These are phyloP conservation scores for Paraphaeosphaeria sporulosa DNA, from an alignment of 2,329 filamentous ascomycete genomes.

Conservation along the genomic window DNA sequence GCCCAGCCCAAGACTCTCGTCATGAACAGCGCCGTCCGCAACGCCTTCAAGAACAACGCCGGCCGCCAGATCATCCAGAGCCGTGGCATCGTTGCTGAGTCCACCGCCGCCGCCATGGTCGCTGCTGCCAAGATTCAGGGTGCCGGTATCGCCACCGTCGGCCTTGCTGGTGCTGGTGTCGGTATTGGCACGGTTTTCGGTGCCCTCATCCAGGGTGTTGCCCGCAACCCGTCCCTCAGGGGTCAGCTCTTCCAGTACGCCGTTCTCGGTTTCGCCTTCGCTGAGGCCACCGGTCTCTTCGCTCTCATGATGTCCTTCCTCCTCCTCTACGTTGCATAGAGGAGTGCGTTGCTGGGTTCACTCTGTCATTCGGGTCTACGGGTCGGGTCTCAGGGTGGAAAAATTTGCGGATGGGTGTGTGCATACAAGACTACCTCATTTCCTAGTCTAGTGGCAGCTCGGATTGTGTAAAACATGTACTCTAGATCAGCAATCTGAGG, in stretches of 20 bases:
- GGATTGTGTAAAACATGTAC: constrained; percentile 55
- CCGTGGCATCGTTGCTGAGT: constrained; percentile 53
- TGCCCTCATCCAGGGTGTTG: constrained; percentile 85
- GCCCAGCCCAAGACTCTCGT: constrained; percentile 49
- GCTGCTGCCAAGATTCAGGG: constrained; percentile 53
- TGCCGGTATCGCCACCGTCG: constrained; percentile 74
- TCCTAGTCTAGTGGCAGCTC: constrained; percentile 50
- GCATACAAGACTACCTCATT: constrained; percentile 49
- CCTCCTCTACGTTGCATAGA: constrained; percentile 53
- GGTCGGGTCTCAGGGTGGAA: constrained; percentile 47
- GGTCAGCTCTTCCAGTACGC: constrained; percentile 96
- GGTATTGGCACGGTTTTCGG: constrained; percentile 96
- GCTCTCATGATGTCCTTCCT: constrained; percentile 60
- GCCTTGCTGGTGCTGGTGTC: constrained; percentile 91
- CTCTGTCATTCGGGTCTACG: constrained; percentile 43
- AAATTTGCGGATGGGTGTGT: constrained; percentile 50
- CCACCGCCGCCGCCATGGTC: constrained; percentile 52
- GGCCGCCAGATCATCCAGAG: constrained; percentile 51
- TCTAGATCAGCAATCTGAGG: constrained; percentile 53
- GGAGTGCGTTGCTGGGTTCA: constrained; percentile 44
- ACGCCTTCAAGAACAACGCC: constrained; percentile 51
- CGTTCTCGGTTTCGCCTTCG: constrained; percentile 95
- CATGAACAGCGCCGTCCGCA: constrained; percentile 46
- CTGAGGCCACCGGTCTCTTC: constrained; percentile 81
- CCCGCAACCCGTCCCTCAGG: constrained; percentile 93